A percentile compares a stretch with the other conserved stretches of the same genome.
These are phyloP conservation scores for Jaenimonas drosophilae DNA, from an alignment of 208 protist genomes.

Conservation along the genomic window DNA sequence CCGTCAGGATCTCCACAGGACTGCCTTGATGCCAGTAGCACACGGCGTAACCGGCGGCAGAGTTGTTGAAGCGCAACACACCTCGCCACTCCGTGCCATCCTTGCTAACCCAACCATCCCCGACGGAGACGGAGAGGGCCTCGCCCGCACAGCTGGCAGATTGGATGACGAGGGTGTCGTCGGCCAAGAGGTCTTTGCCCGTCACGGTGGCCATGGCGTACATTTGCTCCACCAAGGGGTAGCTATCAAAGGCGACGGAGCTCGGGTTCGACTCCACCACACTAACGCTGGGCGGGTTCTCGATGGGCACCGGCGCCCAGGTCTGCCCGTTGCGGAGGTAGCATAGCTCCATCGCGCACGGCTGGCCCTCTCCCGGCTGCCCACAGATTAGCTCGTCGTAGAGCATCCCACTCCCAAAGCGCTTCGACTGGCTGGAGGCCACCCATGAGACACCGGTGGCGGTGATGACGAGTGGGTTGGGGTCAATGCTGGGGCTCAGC, in stretches of 20 bases:
- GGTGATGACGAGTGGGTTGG: constrained; percentile 34
- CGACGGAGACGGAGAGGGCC: constrained; percentile 24
- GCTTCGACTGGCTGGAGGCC: constrained; percentile 38
- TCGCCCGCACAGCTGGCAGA: constrained; percentile 24
- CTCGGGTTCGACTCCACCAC: constrained; percentile 64
- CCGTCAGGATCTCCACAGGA: constrained; percentile 36
- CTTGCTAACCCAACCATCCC: constrained; percentile 5
- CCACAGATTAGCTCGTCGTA: constrained; percentile 40
- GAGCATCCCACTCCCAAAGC: constrained; percentile 61
- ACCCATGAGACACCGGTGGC: constrained; percentile 47
- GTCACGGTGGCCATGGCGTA: constrained; percentile 80
- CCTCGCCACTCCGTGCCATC: constrained; percentile 48
- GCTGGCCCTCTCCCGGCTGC: constrained; percentile 9
- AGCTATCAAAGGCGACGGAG: constrained; percentile 50
- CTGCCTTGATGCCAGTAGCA: constrained; percentile 53
- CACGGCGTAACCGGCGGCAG: constrained; percentile 24
- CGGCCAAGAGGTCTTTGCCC: constrained; percentile 26
- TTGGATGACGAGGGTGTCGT: constrained; percentile 32
- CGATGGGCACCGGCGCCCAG: constrained; percentile 67
- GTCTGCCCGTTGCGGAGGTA: constrained; percentile 55
- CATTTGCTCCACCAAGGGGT: constrained; percentile 47
- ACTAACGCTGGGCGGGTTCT: constrained; percentile 11
- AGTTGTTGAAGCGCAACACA: constrained; percentile 50
- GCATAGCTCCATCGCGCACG: constrained; percentile 76
- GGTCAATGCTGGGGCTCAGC: constrained; percentile 52